A percentile compares a stretch with the other conserved stretches of the same genome.
phyloP scores from a whole-genome alignment of 2,329 filamentous ascomycete species.

The Scytalidium sp. region DNA sequence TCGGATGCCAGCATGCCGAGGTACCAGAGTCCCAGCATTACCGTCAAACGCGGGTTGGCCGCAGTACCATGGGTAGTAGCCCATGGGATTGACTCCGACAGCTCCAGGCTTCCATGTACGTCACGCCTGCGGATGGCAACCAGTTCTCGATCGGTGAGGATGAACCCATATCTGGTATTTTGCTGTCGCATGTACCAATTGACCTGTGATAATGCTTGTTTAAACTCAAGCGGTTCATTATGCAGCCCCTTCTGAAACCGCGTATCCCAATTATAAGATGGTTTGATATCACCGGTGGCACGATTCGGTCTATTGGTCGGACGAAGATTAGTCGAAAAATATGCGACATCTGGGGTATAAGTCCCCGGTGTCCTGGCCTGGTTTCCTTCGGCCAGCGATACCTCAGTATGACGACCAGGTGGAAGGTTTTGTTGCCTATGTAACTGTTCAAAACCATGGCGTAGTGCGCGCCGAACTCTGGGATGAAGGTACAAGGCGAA shows the following conservation, averaged over 20 bases:
- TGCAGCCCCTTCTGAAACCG: too few relatives aligned
- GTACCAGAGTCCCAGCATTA: background rate
- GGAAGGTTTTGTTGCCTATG: background rate
- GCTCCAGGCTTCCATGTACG: background rate
- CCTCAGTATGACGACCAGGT: background rate
- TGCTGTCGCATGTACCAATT: background rate
- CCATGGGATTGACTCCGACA: background rate
- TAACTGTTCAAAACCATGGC: background rate
- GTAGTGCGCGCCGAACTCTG: background rate
- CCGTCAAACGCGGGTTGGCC: background rate
- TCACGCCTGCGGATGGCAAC: background rate
- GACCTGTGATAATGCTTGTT: background rate
- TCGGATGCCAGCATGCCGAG: background rate
- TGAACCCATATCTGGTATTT: background rate
- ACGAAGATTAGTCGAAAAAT: background rate
- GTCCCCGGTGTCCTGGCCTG: background rate
- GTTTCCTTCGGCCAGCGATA: background rate
- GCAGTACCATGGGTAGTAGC: background rate
- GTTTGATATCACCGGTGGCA: background rate
- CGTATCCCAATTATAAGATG: background rate
- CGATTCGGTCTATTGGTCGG: background rate
- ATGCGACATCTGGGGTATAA: background rate
- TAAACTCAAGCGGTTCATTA: too few relatives aligned
- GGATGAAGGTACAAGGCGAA: background rate
- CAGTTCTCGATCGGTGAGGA: background rate